A percentile compares a stretch with the other conserved stretches of the same genome.
Evolutionary conservation across 331 rosid species (phyloP).

Genomic region (Arachis monticola): DNA sequence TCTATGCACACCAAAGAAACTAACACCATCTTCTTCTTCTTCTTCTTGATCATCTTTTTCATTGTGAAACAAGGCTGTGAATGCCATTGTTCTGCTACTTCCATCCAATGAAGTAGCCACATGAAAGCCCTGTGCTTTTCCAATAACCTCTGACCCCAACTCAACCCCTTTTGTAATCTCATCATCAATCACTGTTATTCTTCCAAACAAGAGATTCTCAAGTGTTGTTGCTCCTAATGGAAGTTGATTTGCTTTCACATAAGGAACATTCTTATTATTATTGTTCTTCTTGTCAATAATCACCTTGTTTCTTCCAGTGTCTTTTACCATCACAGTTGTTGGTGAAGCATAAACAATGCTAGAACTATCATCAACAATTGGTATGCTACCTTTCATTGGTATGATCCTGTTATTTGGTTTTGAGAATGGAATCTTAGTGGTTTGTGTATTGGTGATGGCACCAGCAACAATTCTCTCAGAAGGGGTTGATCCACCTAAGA

Average conservation of each 20-base stretch:
- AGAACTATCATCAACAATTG: slow-evolving; percentile 30
- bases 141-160: slow-evolving; percentile 35
- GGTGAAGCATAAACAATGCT: not conserved
- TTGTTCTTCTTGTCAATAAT: slow-evolving; percentile 14
- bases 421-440: slow-evolving; percentile 47
- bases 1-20: slow-evolving; percentile 50
- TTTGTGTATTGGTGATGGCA: slow-evolving; percentile 30
- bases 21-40: slow-evolving; percentile 26
- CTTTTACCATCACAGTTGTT: slow-evolving; percentile 10
- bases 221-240: slow-evolving; percentile 33
- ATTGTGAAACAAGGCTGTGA: slow-evolving; percentile 31
- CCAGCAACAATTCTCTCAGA: slow-evolving; percentile 54
- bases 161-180: slow-evolving; percentile 45
- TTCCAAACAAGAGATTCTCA: slow-evolving; percentile 50
- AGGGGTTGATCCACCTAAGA: slow-evolving; percentile 48
- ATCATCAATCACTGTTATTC: slow-evolving; percentile 52
- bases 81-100: slow-evolving; percentile 52
- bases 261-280: slow-evolving; percentile 29
- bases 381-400: slow-evolving; percentile 40
- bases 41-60: not conserved
- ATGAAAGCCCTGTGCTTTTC: slow-evolving; percentile 53
- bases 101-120: slow-evolving; percentile 53
- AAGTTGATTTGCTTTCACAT: slow-evolving; percentile 23
- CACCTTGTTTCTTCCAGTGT: slow-evolving; percentile 44
- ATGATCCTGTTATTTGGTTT: slow-evolving; percentile 47